A percentile compares a stretch with the other conserved stretches of the same genome.
Conservation (phyloP, 371 early-diverging fungal genomes). For the Rhizopus sp. region DNA sequence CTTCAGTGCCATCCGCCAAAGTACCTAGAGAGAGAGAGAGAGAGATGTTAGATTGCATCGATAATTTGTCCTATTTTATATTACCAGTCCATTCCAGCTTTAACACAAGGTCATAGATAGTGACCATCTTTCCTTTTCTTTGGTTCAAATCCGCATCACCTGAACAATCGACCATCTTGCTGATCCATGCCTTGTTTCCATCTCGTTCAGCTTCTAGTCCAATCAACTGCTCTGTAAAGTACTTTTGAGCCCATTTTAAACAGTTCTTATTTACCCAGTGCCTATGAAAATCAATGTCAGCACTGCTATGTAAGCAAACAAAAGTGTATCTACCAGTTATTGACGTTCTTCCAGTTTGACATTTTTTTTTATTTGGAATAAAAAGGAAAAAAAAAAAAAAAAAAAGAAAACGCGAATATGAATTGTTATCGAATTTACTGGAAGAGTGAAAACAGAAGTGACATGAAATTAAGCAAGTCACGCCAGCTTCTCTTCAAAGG, state of each 20-base stretch:
- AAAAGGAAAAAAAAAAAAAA: not conserved
- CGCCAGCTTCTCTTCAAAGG: too few species aligned
- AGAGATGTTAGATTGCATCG: not conserved
- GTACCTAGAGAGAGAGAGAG: constrained; percentile 52
- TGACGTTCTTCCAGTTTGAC: constrained; percentile 42
- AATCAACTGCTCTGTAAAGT: constrained; percentile 60
- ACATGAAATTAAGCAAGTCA: too few species aligned
- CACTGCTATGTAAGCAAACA: not conserved
- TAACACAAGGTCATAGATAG: constrained; percentile 76
- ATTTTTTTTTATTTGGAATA: constrained; percentile 9
- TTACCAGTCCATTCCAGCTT: constrained; percentile 76
- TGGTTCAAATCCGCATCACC: constrained; percentile 88
- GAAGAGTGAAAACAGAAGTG: not conserved
- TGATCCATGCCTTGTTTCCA: constrained; percentile 56
- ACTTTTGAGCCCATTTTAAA: constrained; percentile 75
- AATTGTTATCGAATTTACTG: not conserved
- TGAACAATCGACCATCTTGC: constrained; percentile 54
- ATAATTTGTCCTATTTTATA: not conserved
- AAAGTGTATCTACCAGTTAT: constrained; percentile 25
- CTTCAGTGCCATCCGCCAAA: constrained; percentile 64
- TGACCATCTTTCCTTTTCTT: constrained; percentile 86
- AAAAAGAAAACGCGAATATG: not conserved
- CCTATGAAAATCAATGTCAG: constrained; percentile 7
- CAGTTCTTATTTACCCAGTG: constrained; percentile 84
- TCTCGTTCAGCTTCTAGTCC: constrained; percentile 46